Evolutionary conservation across 2,329 filamentous ascomycete genomes (phyloP).

Genomic region (Diaporthe helianthi): DNA sequence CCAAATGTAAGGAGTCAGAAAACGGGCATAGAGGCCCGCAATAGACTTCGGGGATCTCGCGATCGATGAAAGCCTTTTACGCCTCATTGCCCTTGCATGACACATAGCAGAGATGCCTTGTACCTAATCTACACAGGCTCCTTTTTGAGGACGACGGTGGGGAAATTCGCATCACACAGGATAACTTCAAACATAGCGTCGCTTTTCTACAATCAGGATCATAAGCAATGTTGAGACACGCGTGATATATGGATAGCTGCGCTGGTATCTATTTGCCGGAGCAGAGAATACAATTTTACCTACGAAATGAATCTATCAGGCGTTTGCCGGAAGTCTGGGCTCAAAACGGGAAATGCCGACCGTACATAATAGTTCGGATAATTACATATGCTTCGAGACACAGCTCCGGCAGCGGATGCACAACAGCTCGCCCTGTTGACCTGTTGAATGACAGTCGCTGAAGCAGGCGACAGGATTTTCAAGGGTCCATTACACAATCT

Average conservation of each 20-base stretch:
- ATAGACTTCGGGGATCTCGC: not conserved
- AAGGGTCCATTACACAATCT: not conserved
- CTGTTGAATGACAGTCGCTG: not conserved
- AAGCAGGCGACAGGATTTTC: not conserved
- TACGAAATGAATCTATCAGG: not conserved
- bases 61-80: not conserved
- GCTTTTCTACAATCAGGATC: not conserved
- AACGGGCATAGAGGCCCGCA: not conserved
- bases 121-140: not conserved
- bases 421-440: not conserved
- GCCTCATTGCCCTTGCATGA: not conserved
- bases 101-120: not conserved
- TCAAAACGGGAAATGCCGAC: not conserved
- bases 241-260: not conserved
- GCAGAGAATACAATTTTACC: not conserved
- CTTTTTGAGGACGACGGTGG: not conserved
- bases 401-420: not conserved
- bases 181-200: too few relatives aligned
- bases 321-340: not conserved
- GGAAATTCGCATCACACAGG: not conserved
- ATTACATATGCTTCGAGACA: not conserved
- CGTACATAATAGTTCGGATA: not conserved
- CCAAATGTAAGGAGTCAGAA: constrained; percentile 29
- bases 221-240: not conserved
- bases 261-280: not conserved